Percentiles rank a stretch among this genome's conserved stretches.
These are phyloP conservation scores for Cryphonectria parasitica DNA, from an alignment of 2,329 filamentous ascomycete species.

Conservation along the genomic window DNA sequence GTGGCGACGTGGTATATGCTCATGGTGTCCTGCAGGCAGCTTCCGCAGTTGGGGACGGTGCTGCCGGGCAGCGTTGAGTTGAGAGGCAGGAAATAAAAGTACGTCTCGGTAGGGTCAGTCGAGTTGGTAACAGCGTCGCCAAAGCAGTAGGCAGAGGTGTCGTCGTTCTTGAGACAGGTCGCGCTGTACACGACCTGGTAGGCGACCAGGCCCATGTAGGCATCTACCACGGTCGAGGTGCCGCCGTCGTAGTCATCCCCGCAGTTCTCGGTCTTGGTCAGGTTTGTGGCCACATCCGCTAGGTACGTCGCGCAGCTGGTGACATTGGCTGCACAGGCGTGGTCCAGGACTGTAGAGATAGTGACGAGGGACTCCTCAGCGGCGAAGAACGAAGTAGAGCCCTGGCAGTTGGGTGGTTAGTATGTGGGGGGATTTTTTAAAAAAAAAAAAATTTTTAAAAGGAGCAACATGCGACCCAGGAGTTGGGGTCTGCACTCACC, in stretches of 20 bases:
- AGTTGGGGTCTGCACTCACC: constrained; percentile 49
- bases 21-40: constrained; percentile 82
- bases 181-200: constrained; percentile 81
- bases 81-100: constrained; percentile 84
- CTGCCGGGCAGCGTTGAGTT: constrained; percentile 71
- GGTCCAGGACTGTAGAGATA: constrained; percentile 78
- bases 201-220: constrained; percentile 74
- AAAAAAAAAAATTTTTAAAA: too few species aligned
- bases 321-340: constrained; percentile 72
- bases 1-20: constrained; percentile 74
- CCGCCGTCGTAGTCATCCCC: constrained; percentile 68
- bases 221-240: constrained; percentile 73
- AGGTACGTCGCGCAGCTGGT: constrained; percentile 69
- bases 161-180: constrained; percentile 73
- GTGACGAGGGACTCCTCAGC: constrained; percentile 70
- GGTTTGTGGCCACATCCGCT: constrained; percentile 63
- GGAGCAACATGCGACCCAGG: too few species aligned
- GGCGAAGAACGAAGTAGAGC: constrained; percentile 83
- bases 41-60: constrained; percentile 73
- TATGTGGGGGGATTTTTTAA: constrained; percentile 3
- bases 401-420: constrained; percentile 52
- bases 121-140: constrained; percentile 81
- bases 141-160: constrained; percentile 75
- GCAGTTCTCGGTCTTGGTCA: constrained; percentile 69
- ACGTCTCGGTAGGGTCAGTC: constrained; percentile 70